Base-by-base conservation (phyloP, 2,329 filamentous ascomycete species). In the Arthroderma uncinatum region DNA sequence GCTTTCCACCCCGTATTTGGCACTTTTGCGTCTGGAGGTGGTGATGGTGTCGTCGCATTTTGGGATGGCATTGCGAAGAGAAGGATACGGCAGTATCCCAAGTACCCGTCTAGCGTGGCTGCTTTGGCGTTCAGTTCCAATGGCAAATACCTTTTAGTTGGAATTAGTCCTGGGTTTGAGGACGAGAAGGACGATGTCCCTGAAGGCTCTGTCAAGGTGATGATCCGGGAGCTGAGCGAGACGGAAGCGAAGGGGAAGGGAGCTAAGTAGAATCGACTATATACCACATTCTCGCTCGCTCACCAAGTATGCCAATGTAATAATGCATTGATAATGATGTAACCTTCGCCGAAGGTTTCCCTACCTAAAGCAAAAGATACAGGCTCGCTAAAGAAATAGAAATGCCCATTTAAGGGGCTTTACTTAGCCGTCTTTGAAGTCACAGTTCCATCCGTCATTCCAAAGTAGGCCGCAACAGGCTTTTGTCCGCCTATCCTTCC, bases 11-110 rank as follows among this genome's bases (percentile, higher is more conserved):
- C 89, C 0, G 73, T 86, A 1, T 78, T 83, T 62, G 89, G 89
- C 60, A 94, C 89, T 0, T 95, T 96, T 71, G 91, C 90, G 0
- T 89, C 86, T 10, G 91, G 89, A 28, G 91, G 91, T 47, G 91
- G 90, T 30, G 91, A 96, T 68, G 89, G 89, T 36, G 87, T 91
- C 7, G 89, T 95, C n/a, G 88, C 89, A 4, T 74, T 96, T 44
- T 96, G 91, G 91, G 91, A 96, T 69, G 90, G 87, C 8, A 84
- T 90, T 65, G 87, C 88, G 57, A 96, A 95, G 82, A 80, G 90
- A 66, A 82, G 91, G 69, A 87, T 96, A 71, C 82, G 89, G 68
- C 88, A 94, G 69, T 95, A 95, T 71, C 88, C 90, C 66, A 87
- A 87, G 67, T 89, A 91, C 58, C 80, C 85, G 14, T 83, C 89